These are phyloP conservation scores for Balansia obtecta DNA, from an alignment of 2,329 filamentous ascomycete genomes.

Conservation along the genomic window DNA sequence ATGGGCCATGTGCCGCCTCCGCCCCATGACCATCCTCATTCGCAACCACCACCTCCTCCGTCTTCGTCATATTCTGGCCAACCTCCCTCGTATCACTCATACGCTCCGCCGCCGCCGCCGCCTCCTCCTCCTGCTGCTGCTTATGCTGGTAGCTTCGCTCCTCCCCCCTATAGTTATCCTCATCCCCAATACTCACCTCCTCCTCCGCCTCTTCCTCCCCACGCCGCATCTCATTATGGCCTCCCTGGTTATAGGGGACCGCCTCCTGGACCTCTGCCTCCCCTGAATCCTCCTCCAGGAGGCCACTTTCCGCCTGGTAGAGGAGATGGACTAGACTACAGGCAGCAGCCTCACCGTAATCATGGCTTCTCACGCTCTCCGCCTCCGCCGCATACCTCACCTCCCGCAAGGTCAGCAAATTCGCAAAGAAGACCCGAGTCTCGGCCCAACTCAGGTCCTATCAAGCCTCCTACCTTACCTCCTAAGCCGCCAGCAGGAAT, in stretches of 20 bases:
- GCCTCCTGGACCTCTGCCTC: conserved; percentile 3
- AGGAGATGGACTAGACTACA: conserved; percentile 4
- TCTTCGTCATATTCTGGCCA: conserved; percentile 13
- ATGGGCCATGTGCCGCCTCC: conserved; percentile 13
- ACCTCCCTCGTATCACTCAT: conserved; percentile 14
- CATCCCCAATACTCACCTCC: conserved; percentile 13
- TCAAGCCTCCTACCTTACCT: conserved; percentile 5
- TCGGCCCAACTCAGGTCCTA: not conserved
- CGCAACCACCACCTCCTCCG: conserved; percentile 2
- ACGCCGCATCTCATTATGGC: conserved; percentile 8
- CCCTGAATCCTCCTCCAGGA: conserved; percentile 5
- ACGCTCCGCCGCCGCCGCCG: conserved; percentile 7
- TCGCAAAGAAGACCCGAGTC: not conserved
- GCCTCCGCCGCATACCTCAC: not conserved
- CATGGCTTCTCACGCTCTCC: conserved; percentile 5
- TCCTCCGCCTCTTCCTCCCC: conserved; percentile 10
- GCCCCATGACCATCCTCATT: conserved; percentile 9
- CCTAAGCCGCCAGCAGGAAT: conserved; percentile 7
- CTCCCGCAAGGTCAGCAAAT: not conserved
- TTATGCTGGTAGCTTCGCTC: conserved; percentile 12
- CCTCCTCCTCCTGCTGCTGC: conserved; percentile 7
- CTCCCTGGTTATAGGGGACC: conserved; percentile 8
- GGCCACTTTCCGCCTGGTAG: not conserved
- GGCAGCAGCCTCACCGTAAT: conserved; percentile 2
- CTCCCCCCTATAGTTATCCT: conserved; percentile 14